Conservation (phyloP, 2,329 filamentous ascomycete species). For the Colletotrichum liriopes region DNA sequence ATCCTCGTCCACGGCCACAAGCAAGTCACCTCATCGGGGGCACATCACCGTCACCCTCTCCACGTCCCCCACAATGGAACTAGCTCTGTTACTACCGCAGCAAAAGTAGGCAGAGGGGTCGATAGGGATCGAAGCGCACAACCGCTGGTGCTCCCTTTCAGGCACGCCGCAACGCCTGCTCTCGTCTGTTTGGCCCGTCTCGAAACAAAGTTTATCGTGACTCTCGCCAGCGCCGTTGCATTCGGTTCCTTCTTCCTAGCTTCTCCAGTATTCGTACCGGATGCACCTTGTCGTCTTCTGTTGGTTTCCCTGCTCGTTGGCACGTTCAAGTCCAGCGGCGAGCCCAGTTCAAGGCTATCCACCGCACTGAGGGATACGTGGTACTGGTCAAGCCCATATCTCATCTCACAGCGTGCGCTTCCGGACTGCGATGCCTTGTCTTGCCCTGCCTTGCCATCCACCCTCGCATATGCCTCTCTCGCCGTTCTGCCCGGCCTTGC, state of each 20-base stretch:
- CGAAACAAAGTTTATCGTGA: conserved; percentile 40
- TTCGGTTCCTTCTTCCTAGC: conserved; percentile 37
- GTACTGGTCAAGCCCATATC: conserved; percentile 3
- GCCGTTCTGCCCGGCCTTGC: conserved; percentile 10
- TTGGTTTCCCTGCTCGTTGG: not conserved
- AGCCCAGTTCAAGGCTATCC: not conserved
- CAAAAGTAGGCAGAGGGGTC: not conserved
- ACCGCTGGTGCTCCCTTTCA: conserved; percentile 37
- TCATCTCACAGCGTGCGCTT: conserved; percentile 9
- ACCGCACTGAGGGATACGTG: not conserved
- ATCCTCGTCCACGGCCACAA: conserved; percentile 26
- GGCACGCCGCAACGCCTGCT: conserved; percentile 25
- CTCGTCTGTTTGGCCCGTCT: conserved; percentile 20
- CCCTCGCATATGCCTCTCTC: not conserved
- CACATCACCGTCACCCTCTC: conserved; percentile 41
- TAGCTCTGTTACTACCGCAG: conserved; percentile 12
- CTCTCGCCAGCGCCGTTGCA: conserved; percentile 42
- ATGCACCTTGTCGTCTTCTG: conserved; percentile 1
- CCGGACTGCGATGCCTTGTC: conserved; percentile 3
- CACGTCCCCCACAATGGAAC: conserved; percentile 38
- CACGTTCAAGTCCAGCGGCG: not conserved
- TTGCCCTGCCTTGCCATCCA: conserved; percentile 13
- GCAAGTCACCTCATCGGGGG: conserved; percentile 39
- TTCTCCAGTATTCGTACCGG: conserved; percentile 14
- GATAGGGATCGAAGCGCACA: conserved; percentile 10